phyloP scores from a whole-genome alignment of 257 asterid genomes.

The Cruciata laevipes region DNA sequence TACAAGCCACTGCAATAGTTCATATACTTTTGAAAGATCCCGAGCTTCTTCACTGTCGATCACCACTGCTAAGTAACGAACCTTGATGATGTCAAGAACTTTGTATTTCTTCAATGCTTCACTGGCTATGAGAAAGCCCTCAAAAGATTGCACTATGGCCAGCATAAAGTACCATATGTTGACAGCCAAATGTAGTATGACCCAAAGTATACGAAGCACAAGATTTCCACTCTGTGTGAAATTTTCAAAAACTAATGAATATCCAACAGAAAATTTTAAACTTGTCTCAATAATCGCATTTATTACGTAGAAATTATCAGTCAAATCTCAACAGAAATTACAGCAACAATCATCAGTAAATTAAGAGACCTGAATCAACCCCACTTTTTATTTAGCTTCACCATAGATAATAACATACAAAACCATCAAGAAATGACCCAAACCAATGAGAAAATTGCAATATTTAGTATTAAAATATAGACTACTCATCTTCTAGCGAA shows the following conservation, averaged over 20 bases:
- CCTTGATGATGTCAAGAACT: conserved; percentile 54
- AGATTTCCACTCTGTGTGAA: conserved; percentile 42
- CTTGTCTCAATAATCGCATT: too few species aligned
- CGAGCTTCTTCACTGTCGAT: conserved; percentile 86
- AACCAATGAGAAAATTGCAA: too few species aligned
- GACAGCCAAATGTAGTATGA: conserved; percentile 54
- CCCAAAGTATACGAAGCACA: conserved; percentile 52
- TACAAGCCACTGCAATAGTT: conserved; percentile 64
- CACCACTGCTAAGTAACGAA: conserved; percentile 74
- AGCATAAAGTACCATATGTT: conserved; percentile 54
- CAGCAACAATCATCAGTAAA: too few species aligned
- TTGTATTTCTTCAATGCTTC: conserved; percentile 47
- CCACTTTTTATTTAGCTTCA: too few species aligned
- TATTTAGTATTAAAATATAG: too few species aligned
- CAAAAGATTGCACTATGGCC: conserved; percentile 39
- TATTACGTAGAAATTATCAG: too few species aligned
- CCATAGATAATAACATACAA: too few species aligned
- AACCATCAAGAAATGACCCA: too few species aligned
- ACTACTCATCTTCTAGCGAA: too few species aligned
- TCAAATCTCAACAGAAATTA: too few species aligned
- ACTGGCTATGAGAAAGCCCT: conserved; percentile 67
- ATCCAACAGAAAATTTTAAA: too few species aligned
- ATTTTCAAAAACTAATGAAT: conserved; percentile 14
- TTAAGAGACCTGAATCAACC: too few species aligned
- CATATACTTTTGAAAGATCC: conserved; percentile 53